phyloP scores from a whole-genome alignment of 1,139 yeast species.

The Pichia sp. region DNA sequence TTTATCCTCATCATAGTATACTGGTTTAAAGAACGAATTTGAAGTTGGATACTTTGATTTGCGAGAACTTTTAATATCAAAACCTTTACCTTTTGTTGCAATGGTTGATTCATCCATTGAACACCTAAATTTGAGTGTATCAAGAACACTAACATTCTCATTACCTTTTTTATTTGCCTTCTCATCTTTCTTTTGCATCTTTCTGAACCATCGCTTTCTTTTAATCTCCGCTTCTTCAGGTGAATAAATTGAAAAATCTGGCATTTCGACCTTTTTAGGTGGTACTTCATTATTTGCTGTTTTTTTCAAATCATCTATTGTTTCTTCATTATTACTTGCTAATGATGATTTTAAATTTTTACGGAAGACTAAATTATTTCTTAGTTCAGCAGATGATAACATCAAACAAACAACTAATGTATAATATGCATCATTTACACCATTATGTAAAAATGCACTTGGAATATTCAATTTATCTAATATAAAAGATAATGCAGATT shows the following conservation, averaged over 20 bases:
- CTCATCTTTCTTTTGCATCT: background rate
- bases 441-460: slow-evolving; percentile 63
- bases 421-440: slow-evolving; percentile 77
- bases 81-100: slow-evolving; percentile 5
- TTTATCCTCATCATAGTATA: slow-evolving; percentile 4
- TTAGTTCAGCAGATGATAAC: slow-evolving; percentile 22
- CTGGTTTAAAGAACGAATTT: slow-evolving; percentile 15
- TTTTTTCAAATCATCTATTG: background rate
- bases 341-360: background rate
- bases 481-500: slow-evolving; percentile 46
- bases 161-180: slow-evolving; percentile 3
- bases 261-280: background rate
- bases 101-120: slow-evolving; percentile 11
- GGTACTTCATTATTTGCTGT: background rate
- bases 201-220: slow-evolving; percentile 6
- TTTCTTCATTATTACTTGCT: background rate
- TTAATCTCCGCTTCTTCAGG: slow-evolving; percentile 4
- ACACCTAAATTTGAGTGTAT: slow-evolving; percentile 10
- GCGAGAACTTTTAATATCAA: background rate
- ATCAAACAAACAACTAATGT: slow-evolving; percentile 37
- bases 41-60: slow-evolving; percentile 10
- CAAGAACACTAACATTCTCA: background rate
- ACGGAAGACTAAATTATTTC: slow-evolving; percentile 16
- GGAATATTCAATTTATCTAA: slow-evolving; percentile 51
- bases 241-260: slow-evolving; percentile 5